Evolutionary conservation across 1,284 basidiomycete species (phyloP).

Genomic region (Cryptococcus sp.): DNA sequence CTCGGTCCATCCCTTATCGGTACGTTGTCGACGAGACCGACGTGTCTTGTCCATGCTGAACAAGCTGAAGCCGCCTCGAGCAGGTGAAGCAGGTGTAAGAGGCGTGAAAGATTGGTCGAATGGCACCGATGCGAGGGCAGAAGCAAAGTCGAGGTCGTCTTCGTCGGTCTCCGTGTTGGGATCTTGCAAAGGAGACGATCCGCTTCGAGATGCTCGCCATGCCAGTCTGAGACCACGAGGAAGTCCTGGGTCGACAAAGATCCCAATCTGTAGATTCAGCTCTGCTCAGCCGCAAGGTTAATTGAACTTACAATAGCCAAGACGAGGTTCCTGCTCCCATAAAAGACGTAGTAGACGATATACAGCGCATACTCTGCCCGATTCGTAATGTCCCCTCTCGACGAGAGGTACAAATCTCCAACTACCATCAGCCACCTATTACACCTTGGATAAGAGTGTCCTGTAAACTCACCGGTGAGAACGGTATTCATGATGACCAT

Average conservation of each 20-base stretch:
- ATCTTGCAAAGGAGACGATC: too few relatives aligned
- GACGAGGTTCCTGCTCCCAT: background rate
- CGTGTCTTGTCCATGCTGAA: too few relatives aligned
- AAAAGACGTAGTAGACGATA: background rate
- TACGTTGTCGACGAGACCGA: too few relatives aligned
- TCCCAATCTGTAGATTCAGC: background rate
- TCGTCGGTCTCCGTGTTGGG: too few relatives aligned
- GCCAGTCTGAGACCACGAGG: background rate
- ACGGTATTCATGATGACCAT: background rate
- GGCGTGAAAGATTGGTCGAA: background rate
- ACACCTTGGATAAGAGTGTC: background rate
- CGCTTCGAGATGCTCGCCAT: background rate
- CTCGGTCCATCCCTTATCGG: too few relatives aligned
- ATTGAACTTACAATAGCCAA: background rate
- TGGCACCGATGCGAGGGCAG: background rate
- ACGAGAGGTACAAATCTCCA: background rate
- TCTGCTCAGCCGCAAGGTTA: background rate
- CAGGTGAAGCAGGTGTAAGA: too few relatives aligned
- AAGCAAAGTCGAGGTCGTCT: background rate
- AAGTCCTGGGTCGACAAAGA: background rate
- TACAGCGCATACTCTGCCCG: background rate
- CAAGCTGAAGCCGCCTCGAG: too few relatives aligned
- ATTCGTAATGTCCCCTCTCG: background rate
- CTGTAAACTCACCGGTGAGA: background rate
- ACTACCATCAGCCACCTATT: background rate